Percentiles rank a stretch among this genome's conserved stretches.
phyloP scores from a whole-genome alignment of 2,329 filamentous ascomycete genomes.

The Aureobasidium sp. region DNA sequence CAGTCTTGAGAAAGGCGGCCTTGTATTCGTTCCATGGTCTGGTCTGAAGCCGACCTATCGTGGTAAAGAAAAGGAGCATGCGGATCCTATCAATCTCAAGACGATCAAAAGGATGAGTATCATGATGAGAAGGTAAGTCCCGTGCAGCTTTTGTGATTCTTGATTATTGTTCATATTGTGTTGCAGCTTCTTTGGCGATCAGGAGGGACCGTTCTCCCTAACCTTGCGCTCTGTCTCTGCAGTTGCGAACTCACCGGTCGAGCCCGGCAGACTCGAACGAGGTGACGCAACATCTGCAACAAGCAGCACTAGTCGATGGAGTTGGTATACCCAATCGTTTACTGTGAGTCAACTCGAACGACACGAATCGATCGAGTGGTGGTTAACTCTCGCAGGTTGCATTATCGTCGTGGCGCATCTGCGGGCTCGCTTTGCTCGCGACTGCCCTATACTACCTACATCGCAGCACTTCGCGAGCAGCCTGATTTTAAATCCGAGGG shows the following conservation, averaged over 20 bases:
- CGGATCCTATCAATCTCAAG: conserved; percentile 48
- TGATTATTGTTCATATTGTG: not conserved
- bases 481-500: not conserved
- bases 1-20: conserved; percentile 21
- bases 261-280: not conserved
- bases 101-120: conserved; percentile 59
- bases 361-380: not conserved
- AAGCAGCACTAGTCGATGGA: not conserved
- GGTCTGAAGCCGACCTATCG: conserved; percentile 65
- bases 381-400: not conserved
- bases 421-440: conserved; percentile 5
- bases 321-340: conserved; percentile 2
- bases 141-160: not conserved
- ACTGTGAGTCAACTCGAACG: not conserved
- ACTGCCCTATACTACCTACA: conserved; percentile 7
- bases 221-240: conserved; percentile 48
- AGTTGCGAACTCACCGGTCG: not conserved
- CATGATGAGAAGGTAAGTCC: conserved; percentile 68
- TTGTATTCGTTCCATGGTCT: conserved; percentile 52
- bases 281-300: conserved; percentile 4
- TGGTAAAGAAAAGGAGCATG: conserved; percentile 55
- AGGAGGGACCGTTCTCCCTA: conserved; percentile 59
- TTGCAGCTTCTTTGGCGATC: conserved; percentile 62
- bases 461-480: not conserved
- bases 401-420: conserved; percentile 10